These are phyloP conservation scores for Leccinum pachyderme DNA, from an alignment of 1,284 basidiomycete genomes.

Conservation along the genomic window DNA sequence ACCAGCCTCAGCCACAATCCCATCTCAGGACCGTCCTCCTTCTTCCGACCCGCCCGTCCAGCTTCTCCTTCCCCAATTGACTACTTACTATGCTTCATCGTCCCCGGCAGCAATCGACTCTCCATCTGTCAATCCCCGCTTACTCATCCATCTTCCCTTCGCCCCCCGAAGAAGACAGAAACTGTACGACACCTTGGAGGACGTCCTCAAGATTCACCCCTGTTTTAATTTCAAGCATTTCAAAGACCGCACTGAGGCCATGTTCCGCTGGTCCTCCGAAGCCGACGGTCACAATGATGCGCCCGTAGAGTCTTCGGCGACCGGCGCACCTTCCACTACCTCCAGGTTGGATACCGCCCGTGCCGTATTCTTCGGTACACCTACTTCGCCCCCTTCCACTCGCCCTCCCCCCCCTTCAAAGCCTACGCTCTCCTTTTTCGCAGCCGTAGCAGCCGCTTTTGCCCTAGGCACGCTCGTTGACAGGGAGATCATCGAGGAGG, in stretches of 20 bases:
- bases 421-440: constrained; percentile 58
- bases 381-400: constrained; percentile 11
- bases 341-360: constrained; percentile 31
- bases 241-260: constrained; percentile 42
- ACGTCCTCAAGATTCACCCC: constrained; percentile 48
- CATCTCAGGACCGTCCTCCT: constrained; percentile 12
- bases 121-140: constrained; percentile 39
- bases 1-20: constrained; percentile 36
- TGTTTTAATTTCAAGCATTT: constrained; percentile 53
- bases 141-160: constrained; percentile 42
- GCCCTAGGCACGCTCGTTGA: constrained; percentile 52
- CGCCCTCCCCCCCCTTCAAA: constrained; percentile 23
- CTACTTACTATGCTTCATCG: constrained; percentile 24
- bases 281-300: constrained; percentile 18
- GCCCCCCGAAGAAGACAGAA: constrained; percentile 37
- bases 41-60: constrained; percentile 26
- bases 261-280: constrained; percentile 42
- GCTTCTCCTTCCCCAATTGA: constrained; percentile 25
- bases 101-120: constrained; percentile 23
- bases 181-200: constrained; percentile 40
- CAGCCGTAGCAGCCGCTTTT: constrained; percentile 50
- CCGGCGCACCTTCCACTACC: not conserved
- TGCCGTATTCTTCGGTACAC: constrained; percentile 36
- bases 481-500: constrained; percentile 31
- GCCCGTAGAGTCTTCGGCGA: constrained; percentile 6